Evolutionary conservation across 2,329 filamentous ascomycete species (phyloP), one percentile per base, ranked within the genome.

Genomic region (Stagonosporopsis rhizophila): DNA sequence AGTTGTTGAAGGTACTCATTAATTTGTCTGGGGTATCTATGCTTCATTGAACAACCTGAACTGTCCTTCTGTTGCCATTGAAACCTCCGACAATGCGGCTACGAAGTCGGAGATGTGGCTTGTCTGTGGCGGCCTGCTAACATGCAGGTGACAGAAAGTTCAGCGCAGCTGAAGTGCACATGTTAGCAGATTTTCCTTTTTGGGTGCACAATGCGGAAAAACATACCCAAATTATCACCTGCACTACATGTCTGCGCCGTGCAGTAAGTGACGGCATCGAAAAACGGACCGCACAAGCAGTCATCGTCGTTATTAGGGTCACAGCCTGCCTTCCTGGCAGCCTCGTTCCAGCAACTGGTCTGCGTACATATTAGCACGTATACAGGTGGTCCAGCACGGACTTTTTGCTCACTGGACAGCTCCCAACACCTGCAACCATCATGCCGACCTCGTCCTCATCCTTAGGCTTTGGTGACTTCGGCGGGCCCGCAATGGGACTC

Each of bases 281-380:
- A 72, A 57, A 75, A 75, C 4, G 59, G 51, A 7, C 71, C 72
- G 44, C 72, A 75, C 22, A 74, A 44, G 41, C 72, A 75, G 8
- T 58, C 58, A 17, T 75, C 70, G 55, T 69, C 66, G 17, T 22
- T 40, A 22, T 73, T 70, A 4, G 72, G 72, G 44, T 75, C 70
- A 50, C 72, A 75, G 3, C 48, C 53, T 25, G 67, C 69, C 32
- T 58, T 44, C 27, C 48, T 65, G 19, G 66, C 71, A 4, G 65
- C 65, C 55, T 73, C 66, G 37, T 74, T 72, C 71, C 71, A 75
- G 54, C 72, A 75, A 28, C 71, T 62, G 49, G 58, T 59, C 72
- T 74, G 40, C 27, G 23, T 11, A 6, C 34, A 51, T 2, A 44
- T 64, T 27, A 68, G 60, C 17, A 15, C 23, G 11, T 17, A 17